phyloP scores from a whole-genome alignment of 257 asterid species.

The Solanum bulbocastanum region DNA sequence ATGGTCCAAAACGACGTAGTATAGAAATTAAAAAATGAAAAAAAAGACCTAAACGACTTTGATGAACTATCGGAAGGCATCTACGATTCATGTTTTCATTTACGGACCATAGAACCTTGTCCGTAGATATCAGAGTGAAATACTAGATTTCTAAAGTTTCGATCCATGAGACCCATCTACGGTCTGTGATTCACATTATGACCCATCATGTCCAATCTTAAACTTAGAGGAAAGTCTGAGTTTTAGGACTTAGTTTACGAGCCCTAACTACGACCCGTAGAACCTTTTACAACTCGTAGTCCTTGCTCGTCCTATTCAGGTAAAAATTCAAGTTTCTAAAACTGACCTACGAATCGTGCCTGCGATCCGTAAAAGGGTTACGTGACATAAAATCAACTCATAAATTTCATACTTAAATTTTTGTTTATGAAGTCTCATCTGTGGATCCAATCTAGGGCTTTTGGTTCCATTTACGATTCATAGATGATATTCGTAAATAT shows the following conservation, averaged over 20 bases:
- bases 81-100: background rate
- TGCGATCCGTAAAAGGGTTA: background rate
- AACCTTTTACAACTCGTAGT: background rate
- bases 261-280: background rate
- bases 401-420: background rate
- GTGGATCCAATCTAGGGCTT: background rate
- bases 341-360: no score
- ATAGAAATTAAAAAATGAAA: no score
- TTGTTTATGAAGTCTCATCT: background rate
- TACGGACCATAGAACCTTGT: background rate
- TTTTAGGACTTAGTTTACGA: no score
- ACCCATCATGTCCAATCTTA: background rate
- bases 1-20: background rate
- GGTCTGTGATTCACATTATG: background rate
- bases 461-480: background rate
- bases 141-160: background rate
- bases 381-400: background rate
- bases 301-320: background rate
- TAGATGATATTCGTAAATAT: background rate
- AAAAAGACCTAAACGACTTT: background rate
- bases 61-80: background rate
- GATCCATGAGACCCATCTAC: background rate
- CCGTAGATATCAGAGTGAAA: background rate
- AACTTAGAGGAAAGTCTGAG: background rate
- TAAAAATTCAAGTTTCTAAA: background rate